A percentile compares a stretch with the other conserved stretches of the same genome.
These are phyloP conservation scores for Zasmidium cellare DNA, from an alignment of 2,329 filamentous ascomycete genomes.

Conservation along the genomic window DNA sequence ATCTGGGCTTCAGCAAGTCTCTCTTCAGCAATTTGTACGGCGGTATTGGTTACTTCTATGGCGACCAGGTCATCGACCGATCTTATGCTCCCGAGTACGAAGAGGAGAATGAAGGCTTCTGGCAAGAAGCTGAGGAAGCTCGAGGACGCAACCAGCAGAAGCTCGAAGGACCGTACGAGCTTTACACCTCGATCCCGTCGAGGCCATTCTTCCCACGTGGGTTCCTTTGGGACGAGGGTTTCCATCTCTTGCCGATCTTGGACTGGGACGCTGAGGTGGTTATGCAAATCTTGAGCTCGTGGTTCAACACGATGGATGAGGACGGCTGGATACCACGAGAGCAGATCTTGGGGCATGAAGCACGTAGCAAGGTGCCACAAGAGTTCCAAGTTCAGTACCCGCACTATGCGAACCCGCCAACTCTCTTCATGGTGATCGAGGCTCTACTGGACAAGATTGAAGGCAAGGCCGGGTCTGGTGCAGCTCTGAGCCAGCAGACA, in stretches of 20 bases:
- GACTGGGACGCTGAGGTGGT: constrained; percentile 94
- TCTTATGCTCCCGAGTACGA: constrained; percentile 92
- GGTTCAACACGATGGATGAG: constrained; percentile 94
- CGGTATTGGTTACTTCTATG: constrained; percentile 93
- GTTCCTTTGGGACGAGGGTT: constrained; percentile 98
- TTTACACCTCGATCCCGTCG: constrained; percentile 90
- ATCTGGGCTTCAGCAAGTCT: constrained; percentile 77
- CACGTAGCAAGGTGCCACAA: constrained; percentile 86
- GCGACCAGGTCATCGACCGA: constrained; percentile 82
- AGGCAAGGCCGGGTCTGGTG: constrained; percentile 35
- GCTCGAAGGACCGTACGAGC: constrained; percentile 78
- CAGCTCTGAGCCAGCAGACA: constrained; percentile 33
- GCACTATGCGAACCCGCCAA: constrained; percentile 96
- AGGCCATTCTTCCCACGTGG: constrained; percentile 94
- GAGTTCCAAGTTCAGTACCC: constrained; percentile 97
- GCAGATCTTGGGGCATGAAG: constrained; percentile 89
- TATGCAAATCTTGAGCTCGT: constrained; percentile 85
- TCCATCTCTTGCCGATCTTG: constrained; percentile 85
- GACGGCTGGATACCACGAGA: constrained; percentile 97
- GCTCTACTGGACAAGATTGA: constrained; percentile 78
- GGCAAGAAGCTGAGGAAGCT: constrained; percentile 85
- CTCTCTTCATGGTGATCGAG: constrained; percentile 86
- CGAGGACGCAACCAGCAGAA: constrained; percentile 67
- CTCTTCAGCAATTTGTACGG: constrained; percentile 94
- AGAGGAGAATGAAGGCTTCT: constrained; percentile 92